Conservation (phyloP, 139 green algal genomes). For the Chlorella sp. region DNA sequence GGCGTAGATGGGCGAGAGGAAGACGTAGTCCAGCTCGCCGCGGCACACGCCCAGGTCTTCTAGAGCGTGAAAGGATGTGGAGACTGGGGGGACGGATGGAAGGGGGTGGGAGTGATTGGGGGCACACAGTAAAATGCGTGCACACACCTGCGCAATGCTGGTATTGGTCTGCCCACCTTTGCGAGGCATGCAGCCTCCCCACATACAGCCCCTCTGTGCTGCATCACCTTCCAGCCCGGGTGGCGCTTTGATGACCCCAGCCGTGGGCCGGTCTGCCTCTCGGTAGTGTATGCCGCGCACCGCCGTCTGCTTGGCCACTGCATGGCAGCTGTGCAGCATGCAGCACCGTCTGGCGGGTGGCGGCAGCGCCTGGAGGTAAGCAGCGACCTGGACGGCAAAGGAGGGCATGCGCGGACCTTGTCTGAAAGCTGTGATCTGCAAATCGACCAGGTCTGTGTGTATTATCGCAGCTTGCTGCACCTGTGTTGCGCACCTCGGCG, state of each 20-base stretch:
- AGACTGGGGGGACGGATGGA: slow-evolving; percentile 7
- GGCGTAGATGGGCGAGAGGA: slow-evolving; percentile 65
- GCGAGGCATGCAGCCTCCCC: too few species aligned
- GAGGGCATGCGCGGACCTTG: too few species aligned
- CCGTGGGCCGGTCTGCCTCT: slow-evolving; percentile 15
- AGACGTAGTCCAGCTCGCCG: slow-evolving; percentile 53
- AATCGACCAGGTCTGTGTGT: too few species aligned
- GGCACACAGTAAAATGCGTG: too few species aligned
- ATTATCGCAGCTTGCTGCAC: too few species aligned
- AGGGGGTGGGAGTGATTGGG: too few species aligned
- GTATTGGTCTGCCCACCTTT: too few species aligned
- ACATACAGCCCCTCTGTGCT: not conserved
- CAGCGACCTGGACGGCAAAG: not conserved
- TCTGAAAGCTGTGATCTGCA: too few species aligned
- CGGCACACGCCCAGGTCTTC: slow-evolving; percentile 9
- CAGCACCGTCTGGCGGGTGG: not conserved
- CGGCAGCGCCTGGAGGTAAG: slow-evolving; percentile 42
- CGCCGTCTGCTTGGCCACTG: slow-evolving; percentile 12
- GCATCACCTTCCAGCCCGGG: not conserved
- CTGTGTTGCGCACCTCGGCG: too few species aligned
- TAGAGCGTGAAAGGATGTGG: slow-evolving; percentile 46
- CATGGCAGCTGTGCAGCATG: slow-evolving; percentile 48
- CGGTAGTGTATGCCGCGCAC: slow-evolving; percentile 51
- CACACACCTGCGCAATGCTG: too few species aligned
- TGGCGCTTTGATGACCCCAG: slow-evolving; percentile 16